phyloP scores from a whole-genome alignment of 2,329 filamentous ascomycete genomes.

The Alternaria incomplexa region DNA sequence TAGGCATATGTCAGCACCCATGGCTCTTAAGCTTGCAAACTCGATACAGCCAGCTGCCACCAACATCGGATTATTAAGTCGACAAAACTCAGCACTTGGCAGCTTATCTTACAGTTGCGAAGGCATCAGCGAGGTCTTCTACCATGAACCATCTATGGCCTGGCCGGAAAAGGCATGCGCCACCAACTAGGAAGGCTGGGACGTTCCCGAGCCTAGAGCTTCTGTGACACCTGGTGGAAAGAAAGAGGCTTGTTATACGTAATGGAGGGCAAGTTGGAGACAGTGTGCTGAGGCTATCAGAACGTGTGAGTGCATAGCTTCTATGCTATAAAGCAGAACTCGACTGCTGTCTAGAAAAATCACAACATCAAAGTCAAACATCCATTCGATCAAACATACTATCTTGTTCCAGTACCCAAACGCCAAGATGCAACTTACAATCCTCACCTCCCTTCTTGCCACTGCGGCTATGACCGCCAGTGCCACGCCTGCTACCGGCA shows the following conservation, averaged over 20 bases:
- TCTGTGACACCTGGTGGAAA: background rate
- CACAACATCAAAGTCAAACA: background rate
- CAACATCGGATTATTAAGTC: too few relatives aligned
- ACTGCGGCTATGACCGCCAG: conserved; percentile 1
- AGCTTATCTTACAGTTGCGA: background rate
- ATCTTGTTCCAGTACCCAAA: background rate
- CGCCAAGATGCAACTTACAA: conserved; percentile 4
- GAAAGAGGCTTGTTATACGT: background rate
- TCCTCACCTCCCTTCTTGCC: conserved; percentile 3
- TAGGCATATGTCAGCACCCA: background rate
- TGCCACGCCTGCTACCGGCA: conserved; percentile 1
- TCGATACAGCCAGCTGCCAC: too few relatives aligned
- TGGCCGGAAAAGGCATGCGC: background rate
- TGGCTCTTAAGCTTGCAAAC: background rate
- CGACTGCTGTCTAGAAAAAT: background rate
- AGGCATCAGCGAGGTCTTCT: background rate
- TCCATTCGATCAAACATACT: background rate
- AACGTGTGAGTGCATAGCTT: background rate
- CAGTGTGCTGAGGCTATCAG: background rate
- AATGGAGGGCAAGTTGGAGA: background rate
- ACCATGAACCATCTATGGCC: background rate
- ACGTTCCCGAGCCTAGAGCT: background rate
- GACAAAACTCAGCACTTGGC: background rate
- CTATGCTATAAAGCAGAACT: background rate
- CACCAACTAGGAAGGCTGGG: background rate